These are phyloP conservation scores for Wickerhamomyces alni DNA, from an alignment of 805 yeast species.

Conservation along the genomic window DNA sequence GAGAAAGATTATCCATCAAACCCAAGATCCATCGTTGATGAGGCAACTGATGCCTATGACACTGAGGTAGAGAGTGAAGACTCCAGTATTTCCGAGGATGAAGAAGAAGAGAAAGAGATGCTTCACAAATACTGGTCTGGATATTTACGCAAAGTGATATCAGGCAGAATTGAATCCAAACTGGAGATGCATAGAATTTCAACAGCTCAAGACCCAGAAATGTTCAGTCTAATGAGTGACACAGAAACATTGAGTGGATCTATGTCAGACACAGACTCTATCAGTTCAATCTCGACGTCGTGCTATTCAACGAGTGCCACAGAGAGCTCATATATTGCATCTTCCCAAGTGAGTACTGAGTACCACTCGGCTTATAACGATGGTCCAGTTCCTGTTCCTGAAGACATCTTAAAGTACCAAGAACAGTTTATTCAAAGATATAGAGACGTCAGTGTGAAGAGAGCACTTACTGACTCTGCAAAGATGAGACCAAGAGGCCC, in stretches of 20 bases:
- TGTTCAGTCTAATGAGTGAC: constrained; percentile 4
- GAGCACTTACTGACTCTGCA: constrained; percentile 7
- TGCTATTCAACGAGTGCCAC: constrained; percentile 2
- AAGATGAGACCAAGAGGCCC: constrained; percentile 3
- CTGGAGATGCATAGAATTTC: constrained; percentile 12
- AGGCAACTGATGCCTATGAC: constrained; percentile 4
- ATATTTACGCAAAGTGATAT: constrained; percentile 16
- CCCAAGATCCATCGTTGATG: constrained; percentile 8
- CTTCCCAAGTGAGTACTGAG: constrained; percentile 6
- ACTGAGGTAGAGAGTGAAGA: no score
- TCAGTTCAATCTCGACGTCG: constrained; percentile 13
- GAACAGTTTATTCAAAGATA: constrained; percentile 4
- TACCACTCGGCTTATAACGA: constrained; percentile 7
- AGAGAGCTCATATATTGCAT: constrained; percentile 1
- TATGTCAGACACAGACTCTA: constrained; percentile 10
- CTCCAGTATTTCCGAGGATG: constrained; percentile 3
- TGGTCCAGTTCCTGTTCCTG: constrained; percentile 6
- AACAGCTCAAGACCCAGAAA: constrained; percentile 11
- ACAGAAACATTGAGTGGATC: constrained; percentile 7
- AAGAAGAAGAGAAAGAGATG: constrained; percentile 6
- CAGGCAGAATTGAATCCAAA: constrained; percentile 20
- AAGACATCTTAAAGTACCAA: constrained; percentile 10
- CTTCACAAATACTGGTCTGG: constrained; percentile 2
- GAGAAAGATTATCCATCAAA: constrained; percentile 5
- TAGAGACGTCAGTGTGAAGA: constrained; percentile 10